Evolutionary conservation across 2,329 filamentous ascomycete genomes (phyloP).

Genomic region (Epichloe aotearoae): DNA sequence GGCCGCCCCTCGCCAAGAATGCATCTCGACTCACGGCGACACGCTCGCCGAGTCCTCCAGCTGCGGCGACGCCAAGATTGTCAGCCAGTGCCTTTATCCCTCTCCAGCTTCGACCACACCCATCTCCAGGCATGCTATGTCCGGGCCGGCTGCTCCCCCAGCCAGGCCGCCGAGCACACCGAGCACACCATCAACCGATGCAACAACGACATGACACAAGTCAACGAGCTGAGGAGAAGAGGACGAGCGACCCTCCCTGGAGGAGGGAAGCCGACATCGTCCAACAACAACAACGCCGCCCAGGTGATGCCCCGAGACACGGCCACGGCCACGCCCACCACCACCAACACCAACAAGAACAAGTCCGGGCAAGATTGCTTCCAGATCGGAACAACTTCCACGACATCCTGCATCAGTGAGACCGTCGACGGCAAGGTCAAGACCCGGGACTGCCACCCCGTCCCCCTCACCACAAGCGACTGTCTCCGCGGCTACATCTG

Average conservation of each 20-base stretch:
- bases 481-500: constrained; percentile 34
- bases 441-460: constrained; percentile 27
- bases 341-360: neutral
- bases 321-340: neutral
- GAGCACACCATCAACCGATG: constrained; percentile 19
- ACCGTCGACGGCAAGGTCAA: constrained; percentile 22
- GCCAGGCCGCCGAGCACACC: constrained; percentile 18
- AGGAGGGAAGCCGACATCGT: neutral
- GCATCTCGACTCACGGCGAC: constrained; percentile 24
- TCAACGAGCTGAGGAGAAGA: constrained; percentile 18
- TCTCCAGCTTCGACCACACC: constrained; percentile 16
- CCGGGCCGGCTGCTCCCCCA: constrained; percentile 21
- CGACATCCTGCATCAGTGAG: constrained; percentile 25
- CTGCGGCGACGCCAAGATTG: constrained; percentile 29
- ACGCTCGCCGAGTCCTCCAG: constrained; percentile 24
- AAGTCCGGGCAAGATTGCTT: constrained; percentile 20
- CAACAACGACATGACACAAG: constrained; percentile 11
- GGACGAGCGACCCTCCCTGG: constrained; percentile 7
- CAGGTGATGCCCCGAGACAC: neutral
- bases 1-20: constrained; percentile 21
- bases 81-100: constrained; percentile 30
- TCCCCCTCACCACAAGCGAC: constrained; percentile 19
- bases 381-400: constrained; percentile 19
- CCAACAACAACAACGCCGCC: too few species aligned
- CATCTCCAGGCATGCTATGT: constrained; percentile 27